Base-by-base conservation (phyloP, 179 eudicot species). In the Vitellaria paradoxa region DNA sequence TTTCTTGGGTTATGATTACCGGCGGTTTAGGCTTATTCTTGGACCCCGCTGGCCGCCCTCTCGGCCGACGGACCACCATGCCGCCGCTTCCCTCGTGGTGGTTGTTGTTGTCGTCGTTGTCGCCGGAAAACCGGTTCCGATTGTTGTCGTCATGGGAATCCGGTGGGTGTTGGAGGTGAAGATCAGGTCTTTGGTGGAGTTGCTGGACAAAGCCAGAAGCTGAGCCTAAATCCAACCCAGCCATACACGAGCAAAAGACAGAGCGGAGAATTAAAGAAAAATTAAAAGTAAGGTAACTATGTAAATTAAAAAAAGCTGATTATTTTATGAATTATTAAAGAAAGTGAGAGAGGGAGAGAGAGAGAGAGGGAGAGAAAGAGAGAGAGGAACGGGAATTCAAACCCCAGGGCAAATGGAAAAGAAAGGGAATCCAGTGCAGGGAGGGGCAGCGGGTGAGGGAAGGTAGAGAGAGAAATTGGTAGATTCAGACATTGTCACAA, bases 171-270 rank as follows among this genome's bases (percentile, higher is more conserved):
- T 70, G 74, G 74, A 70, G 60, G 56, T 68, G 72, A 5, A 45
- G 72, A 18, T 46, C 72, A 3, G 55, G 72, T 56, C 56, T 68
- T 13, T 70, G 74, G 37, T 30, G 37, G 74, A 70, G 61, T 2
- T 70, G 74, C 20, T 70, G 74, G 17, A 52, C 5, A 14, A 70
- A 70, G 40, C n/a, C 37, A 50, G 73, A 70, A 50, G 59, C 73
- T 70, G 73, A 70, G 11, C 60, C 61, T 17, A 70, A 55, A 63
- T 71, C 75, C 30, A 71, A 71, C 4, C 75, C 75, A 71, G 75
- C 75, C 75, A 71, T 71, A 71, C 21, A 71, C 21, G 15, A 46
- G 14, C 3, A 23, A 70, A 52, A 70, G 30, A 40, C 11, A 24
- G 45, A 52, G 56, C 59, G 23, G n/a, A 49, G 13, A 70, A 55